These are phyloP conservation scores for Neonectria hederae DNA, from an alignment of 2,329 filamentous ascomycete species.

Conservation along the genomic window DNA sequence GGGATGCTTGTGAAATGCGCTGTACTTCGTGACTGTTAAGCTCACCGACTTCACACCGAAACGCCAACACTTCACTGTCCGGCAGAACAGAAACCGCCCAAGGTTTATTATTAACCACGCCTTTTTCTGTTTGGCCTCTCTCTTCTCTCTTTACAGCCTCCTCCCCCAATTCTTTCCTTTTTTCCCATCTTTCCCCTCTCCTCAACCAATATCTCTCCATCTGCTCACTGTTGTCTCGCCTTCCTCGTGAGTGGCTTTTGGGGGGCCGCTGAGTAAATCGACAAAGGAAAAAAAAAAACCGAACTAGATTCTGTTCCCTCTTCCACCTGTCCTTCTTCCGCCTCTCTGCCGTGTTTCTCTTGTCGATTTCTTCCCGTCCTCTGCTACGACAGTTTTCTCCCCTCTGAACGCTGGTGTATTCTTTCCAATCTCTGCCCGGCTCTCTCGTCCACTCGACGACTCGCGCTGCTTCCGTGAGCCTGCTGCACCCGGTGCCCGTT, in stretches of 20 bases:
- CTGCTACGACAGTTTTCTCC: background rate
- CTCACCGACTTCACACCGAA: conserved; percentile 49
- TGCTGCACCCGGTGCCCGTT: background rate
- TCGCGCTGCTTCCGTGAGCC: background rate
- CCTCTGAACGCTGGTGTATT: background rate
- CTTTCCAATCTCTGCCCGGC: conserved; percentile 10
- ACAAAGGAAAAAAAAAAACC: conserved; percentile 15
- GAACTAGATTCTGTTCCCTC: conserved; percentile 19
- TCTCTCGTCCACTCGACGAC: background rate
- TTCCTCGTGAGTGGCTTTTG: conserved; percentile 16
- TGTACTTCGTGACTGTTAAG: conserved; percentile 16
- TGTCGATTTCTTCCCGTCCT: conserved; percentile 14
- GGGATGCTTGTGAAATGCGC: conserved; percentile 29
- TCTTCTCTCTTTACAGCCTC: background rate
- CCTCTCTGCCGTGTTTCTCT: conserved; percentile 14
- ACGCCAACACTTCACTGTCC: conserved; percentile 24
- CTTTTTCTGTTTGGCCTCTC: background rate
- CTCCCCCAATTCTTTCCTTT: conserved; percentile 8
- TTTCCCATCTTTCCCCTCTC: background rate
- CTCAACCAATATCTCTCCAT: background rate
- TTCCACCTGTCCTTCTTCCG: conserved; percentile 5
- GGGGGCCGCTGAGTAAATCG: conserved; percentile 21
- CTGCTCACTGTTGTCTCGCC: conserved; percentile 12
- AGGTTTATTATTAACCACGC: background rate
- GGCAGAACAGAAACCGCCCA: conserved; percentile 2